Conservation (phyloP, 208 protist species). For the Kentomonas sorsogonicus region DNA sequence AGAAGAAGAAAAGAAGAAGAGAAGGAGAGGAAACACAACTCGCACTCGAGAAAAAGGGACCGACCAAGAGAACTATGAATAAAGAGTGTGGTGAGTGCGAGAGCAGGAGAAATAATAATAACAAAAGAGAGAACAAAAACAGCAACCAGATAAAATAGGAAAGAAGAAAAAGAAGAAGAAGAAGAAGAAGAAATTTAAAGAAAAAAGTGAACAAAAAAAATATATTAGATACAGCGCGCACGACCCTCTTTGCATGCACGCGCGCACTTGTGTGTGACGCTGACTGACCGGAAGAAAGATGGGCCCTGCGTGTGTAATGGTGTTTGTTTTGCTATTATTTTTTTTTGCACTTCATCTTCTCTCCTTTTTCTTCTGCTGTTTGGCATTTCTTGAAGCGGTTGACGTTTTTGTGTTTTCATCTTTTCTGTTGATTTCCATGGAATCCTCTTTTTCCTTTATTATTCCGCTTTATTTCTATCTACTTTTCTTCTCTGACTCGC, state of each 20-base stretch:
- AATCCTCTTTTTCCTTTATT: not conserved
- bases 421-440: not conserved
- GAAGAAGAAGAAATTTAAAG: not conserved
- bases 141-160: constrained; percentile 9
- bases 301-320: not conserved
- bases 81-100: not conserved
- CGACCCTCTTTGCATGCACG: too few species aligned
- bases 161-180: not conserved
- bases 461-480: not conserved
- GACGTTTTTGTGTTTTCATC: constrained; percentile 27
- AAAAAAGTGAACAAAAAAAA: constrained; percentile 1
- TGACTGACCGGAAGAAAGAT: not conserved
- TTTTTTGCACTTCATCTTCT: not conserved
- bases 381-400: constrained; percentile 47
- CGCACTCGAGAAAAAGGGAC: not conserved
- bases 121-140: not conserved
- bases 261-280: too few species aligned
- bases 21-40: constrained; percentile 10
- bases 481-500: not conserved
- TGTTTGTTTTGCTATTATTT: not conserved
- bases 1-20: constrained; percentile 9
- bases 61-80: constrained; percentile 3
- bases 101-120: not conserved
- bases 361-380: constrained; percentile 23
- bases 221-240: too few species aligned